phyloP scores from a whole-genome alignment of 2,329 filamentous ascomycete genomes.

The Diaporthe vaccinii region DNA sequence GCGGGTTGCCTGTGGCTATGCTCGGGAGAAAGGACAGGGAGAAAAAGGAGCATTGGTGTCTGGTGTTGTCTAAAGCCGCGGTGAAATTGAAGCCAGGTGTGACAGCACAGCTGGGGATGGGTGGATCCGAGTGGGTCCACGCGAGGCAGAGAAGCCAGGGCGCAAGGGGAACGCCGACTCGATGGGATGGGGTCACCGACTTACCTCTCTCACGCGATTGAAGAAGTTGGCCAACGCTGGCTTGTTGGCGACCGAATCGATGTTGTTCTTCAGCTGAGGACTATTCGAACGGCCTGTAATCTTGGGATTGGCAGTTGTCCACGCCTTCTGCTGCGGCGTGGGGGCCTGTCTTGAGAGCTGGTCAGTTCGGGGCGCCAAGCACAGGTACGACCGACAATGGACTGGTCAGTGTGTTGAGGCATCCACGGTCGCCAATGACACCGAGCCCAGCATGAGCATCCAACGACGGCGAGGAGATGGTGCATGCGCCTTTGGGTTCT shows the following conservation, averaged over 20 bases:
- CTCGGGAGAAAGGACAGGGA: constrained; percentile 20
- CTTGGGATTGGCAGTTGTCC: constrained; percentile 51
- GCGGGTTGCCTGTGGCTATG: constrained; percentile 15
- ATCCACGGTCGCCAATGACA: constrained; percentile 22
- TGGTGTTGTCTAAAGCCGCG: constrained; percentile 33
- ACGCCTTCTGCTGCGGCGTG: constrained; percentile 48
- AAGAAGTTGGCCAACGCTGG: constrained; percentile 38
- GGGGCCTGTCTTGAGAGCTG: constrained; percentile 45
- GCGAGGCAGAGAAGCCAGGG: constrained; percentile 37
- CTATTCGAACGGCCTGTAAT: constrained; percentile 48
- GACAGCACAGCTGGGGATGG: constrained; percentile 37
- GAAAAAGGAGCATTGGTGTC: constrained; percentile 11
- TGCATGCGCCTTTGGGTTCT: constrained; percentile 36
- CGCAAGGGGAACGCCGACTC: constrained; percentile 35
- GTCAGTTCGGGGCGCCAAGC: constrained; percentile 33
- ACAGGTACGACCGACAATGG: constrained; percentile 19
- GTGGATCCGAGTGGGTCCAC: constrained; percentile 40
- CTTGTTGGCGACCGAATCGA: constrained; percentile 40
- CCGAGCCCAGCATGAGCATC: constrained; percentile 27
- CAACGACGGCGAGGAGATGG: constrained; percentile 32
- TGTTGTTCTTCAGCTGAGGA: constrained; percentile 44
- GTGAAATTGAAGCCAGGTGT: constrained; percentile 38
- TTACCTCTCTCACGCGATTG: constrained; percentile 49
- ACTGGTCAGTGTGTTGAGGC: constrained; percentile 9
- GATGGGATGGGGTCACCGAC: constrained; percentile 38